Percentiles rank a stretch among this genome's conserved stretches.
phyloP scores from a whole-genome alignment of 2,329 filamentous ascomycete species.

The Cladophialophora yegresii region DNA sequence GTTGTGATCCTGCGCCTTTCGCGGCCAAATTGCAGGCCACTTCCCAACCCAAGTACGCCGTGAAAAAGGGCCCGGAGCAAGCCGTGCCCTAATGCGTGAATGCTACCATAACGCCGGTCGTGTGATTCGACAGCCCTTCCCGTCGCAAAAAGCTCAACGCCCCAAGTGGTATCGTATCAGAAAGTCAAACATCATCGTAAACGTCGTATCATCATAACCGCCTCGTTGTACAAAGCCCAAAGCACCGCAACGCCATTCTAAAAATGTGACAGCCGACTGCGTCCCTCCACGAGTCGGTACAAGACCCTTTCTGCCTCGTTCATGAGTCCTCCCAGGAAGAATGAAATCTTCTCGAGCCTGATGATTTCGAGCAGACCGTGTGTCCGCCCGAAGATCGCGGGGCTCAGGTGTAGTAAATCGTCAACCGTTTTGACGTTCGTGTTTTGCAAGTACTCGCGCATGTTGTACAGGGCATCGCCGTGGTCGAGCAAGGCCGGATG shows the following conservation, averaged over 20 bases:
- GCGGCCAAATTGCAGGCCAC: neutral
- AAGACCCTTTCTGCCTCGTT: conserved; percentile 42
- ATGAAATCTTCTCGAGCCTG: conserved; percentile 37
- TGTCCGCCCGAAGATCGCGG: conserved; percentile 35
- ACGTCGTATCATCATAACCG: conserved; percentile 21
- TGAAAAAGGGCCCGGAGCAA: neutral
- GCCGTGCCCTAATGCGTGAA: neutral
- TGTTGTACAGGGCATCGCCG: conserved; percentile 27
- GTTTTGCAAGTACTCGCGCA: conserved; percentile 28
- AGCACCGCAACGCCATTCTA: conserved; percentile 21
- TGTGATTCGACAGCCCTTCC: neutral
- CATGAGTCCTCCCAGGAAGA: conserved; percentile 41
- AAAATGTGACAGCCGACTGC: conserved; percentile 39
- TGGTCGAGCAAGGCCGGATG: conserved; percentile 31
- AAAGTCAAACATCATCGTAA: conserved; percentile 19
- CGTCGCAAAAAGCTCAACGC: conserved; percentile 2
- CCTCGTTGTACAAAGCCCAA: conserved; percentile 6
- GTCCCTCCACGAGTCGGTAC: conserved; percentile 39
- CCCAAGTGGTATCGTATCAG: conserved; percentile 18
- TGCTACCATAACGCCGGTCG: neutral
- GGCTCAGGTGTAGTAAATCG: conserved; percentile 28
- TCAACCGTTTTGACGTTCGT: conserved; percentile 28
- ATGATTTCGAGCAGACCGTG: conserved; percentile 40
- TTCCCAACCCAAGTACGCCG: conserved; percentile 2
- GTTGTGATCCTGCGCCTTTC: neutral